Evolutionary conservation across 1,284 basidiomycete genomes (phyloP).

Genomic region (Ganoderma lucidum): DNA sequence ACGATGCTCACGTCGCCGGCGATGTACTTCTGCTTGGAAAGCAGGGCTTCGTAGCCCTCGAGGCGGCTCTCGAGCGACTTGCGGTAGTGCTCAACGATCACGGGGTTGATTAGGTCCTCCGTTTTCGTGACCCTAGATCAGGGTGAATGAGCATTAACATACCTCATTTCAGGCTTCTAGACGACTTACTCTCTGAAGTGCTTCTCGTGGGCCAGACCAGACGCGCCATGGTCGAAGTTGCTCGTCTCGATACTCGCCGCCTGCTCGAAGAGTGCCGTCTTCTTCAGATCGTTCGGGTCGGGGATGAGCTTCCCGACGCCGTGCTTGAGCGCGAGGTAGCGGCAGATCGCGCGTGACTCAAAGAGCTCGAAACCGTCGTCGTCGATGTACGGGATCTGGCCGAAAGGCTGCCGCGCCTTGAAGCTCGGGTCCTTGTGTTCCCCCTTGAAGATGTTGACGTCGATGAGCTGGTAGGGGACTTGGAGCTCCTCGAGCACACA

Average conservation of each 20-base stretch:
- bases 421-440: conserved; percentile 58
- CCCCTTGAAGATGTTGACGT: conserved; percentile 50
- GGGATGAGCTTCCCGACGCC: conserved; percentile 47
- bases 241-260: conserved; percentile 59
- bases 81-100: conserved; percentile 21
- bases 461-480: conserved; percentile 56
- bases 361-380: conserved; percentile 56
- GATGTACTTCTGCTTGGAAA: conserved; percentile 53
- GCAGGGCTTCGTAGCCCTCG: conserved; percentile 54
- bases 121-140: background rate
- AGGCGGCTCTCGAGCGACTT: conserved; percentile 46
- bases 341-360: conserved; percentile 62
- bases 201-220: conserved; percentile 51
- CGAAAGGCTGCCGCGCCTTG: conserved; percentile 65
- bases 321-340: conserved; percentile 58
- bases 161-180: background rate
- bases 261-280: conserved; percentile 60
- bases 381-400: conserved; percentile 68
- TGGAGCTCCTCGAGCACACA: conserved; percentile 57
- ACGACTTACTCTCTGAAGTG: conserved; percentile 46
- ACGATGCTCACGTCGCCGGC: conserved; percentile 51
- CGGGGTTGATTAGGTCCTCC: conserved; percentile 23
- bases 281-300: conserved; percentile 41
- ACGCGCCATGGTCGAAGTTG: conserved; percentile 59
- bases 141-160: background rate